Evolutionary conservation across 2,329 filamentous ascomycete genomes (phyloP).

Genomic region (Fusarium sambucinum): DNA sequence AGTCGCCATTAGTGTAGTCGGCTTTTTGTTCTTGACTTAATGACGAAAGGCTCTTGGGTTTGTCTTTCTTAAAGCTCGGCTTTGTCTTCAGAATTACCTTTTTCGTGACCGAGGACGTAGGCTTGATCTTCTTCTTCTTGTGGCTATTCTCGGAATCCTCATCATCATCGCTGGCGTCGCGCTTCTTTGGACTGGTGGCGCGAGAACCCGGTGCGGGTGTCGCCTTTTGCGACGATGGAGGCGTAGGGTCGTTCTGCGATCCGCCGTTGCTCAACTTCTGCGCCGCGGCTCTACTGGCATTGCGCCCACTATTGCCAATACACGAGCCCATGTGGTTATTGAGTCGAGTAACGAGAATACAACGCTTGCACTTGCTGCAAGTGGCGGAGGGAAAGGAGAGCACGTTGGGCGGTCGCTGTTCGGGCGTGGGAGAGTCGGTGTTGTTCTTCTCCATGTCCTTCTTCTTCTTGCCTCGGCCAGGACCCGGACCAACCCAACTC

Average conservation of each 20-base stretch:
- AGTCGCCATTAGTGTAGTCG: constrained; percentile 47
- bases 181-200: constrained; percentile 67
- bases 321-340: constrained; percentile 78
- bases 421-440: constrained; percentile 62
- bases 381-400: constrained; percentile 74
- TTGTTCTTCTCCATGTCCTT: constrained; percentile 78
- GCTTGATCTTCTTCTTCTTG: constrained; percentile 72
- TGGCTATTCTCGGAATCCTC: constrained; percentile 63
- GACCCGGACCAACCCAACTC: constrained; percentile 79
- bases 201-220: constrained; percentile 69
- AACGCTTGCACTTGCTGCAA: constrained; percentile 75
- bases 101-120: constrained; percentile 57
- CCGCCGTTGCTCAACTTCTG: constrained; percentile 72
- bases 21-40: constrained; percentile 63
- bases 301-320: constrained; percentile 74
- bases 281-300: constrained; percentile 71
- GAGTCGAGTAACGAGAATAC: constrained; percentile 72
- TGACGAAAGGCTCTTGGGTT: constrained; percentile 63
- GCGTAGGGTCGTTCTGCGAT: constrained; percentile 68
- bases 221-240: constrained; percentile 72
- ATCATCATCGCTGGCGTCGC: constrained; percentile 68
- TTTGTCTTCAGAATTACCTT: constrained; percentile 69
- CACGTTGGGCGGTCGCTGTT: constrained; percentile 70
- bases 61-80: constrained; percentile 65
- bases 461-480: constrained; percentile 81